Conservation (phyloP, 2,329 filamentous ascomycete genomes). For the Hypoxylon sp. region DNA sequence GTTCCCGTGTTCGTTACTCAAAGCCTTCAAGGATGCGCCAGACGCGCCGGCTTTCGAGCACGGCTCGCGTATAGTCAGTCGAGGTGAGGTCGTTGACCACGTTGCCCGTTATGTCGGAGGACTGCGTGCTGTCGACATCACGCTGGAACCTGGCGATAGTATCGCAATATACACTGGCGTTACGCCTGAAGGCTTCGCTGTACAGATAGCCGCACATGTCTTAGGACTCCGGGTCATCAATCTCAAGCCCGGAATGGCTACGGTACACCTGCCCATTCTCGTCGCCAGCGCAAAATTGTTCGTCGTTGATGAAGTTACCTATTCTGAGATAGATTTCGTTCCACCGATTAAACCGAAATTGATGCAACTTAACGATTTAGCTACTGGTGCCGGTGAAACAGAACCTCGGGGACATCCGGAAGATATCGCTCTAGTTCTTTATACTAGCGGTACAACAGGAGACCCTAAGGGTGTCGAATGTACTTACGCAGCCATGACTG, state of each 20-base stretch:
- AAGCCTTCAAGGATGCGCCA: slow-evolving; percentile 13
- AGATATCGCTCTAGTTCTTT: slow-evolving; percentile 25
- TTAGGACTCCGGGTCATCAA: slow-evolving; percentile 23
- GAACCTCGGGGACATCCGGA: slow-evolving; percentile 8
- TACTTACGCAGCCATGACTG: slow-evolving; percentile 20
- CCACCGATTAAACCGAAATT: neutral
- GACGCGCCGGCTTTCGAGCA: slow-evolving; percentile 26
- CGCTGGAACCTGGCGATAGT: slow-evolving; percentile 5
- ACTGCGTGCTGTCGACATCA: slow-evolving; percentile 7
- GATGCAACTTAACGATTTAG: slow-evolving; percentile 3
- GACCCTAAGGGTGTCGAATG: slow-evolving; percentile 29
- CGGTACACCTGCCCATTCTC: slow-evolving; percentile 3
- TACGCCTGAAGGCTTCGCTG: slow-evolving; percentile 29
- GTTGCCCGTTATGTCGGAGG: slow-evolving; percentile 22
- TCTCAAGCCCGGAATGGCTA: slow-evolving; percentile 20
- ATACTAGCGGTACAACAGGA: slow-evolving; percentile 26
- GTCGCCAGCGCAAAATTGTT: slow-evolving; percentile 12
- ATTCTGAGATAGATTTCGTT: slow-evolving; percentile 11
- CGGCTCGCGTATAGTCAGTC: slow-evolving; percentile 15
- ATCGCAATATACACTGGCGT: slow-evolving; percentile 27
- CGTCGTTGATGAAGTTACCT: slow-evolving; percentile 12
- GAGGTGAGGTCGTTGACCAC: slow-evolving; percentile 18
- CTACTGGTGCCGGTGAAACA: neutral
- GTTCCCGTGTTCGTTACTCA: slow-evolving; percentile 23
- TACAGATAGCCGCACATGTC: slow-evolving; percentile 29